Conservation (phyloP, 139 green algal species). For the Coelastrella sp. region DNA sequence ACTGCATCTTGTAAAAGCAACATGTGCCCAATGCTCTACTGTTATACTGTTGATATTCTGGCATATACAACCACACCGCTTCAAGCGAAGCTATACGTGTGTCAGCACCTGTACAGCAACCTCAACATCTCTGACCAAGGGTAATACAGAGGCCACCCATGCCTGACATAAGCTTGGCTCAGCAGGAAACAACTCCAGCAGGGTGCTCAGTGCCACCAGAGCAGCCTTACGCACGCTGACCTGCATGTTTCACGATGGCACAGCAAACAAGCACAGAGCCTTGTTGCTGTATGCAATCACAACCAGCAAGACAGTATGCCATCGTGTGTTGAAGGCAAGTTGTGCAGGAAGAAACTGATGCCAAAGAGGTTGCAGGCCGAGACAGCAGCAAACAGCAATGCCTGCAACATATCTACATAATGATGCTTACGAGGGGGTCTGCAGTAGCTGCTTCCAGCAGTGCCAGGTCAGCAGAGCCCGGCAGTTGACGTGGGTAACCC, state of each 20-base stretch:
- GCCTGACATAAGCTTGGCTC: slow-evolving; percentile 60
- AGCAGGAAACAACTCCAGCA: slow-evolving; percentile 62
- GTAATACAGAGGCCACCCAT: slow-evolving; percentile 73
- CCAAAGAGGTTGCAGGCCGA: too few species aligned
- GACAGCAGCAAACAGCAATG: too few species aligned
- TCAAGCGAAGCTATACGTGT: background rate
- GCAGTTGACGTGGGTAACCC: slow-evolving; percentile 32
- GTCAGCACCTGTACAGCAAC: slow-evolving; percentile 42
- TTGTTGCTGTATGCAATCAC: too few species aligned
- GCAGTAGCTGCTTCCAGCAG: slow-evolving; percentile 69
- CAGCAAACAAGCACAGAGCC: too few species aligned
- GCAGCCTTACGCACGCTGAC: slow-evolving; percentile 76
- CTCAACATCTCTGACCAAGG: slow-evolving; percentile 72
- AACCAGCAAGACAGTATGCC: too few species aligned
- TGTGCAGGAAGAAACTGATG: too few species aligned
- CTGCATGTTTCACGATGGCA: slow-evolving; percentile 44
- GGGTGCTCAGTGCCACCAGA: slow-evolving; percentile 57
- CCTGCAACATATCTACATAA: too few species aligned
- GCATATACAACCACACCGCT: background rate
- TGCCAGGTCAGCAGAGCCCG: slow-evolving; percentile 56
- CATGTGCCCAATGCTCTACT: too few species aligned
- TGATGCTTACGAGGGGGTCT: slow-evolving; percentile 71
- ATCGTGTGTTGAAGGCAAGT: too few species aligned
- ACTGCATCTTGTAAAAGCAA: too few species aligned
- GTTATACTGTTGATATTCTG: too few species aligned